Evolutionary conservation across 495 filamentous ascomycete species (phyloP).

Genomic region (Platismatia glauca): DNA sequence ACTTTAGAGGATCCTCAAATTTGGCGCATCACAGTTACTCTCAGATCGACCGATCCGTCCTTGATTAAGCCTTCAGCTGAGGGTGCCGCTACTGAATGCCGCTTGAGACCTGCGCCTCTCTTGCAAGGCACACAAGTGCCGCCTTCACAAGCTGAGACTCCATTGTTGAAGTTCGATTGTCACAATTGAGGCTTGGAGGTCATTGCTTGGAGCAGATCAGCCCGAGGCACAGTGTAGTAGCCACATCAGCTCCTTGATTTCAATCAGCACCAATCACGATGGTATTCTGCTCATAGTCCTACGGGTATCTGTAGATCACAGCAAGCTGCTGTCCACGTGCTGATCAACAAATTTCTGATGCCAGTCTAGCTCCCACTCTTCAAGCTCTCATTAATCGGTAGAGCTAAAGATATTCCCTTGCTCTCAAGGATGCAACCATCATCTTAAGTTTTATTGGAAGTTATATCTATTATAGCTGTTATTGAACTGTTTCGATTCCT

Average conservation of each 20-base stretch:
- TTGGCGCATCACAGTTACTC: neutral
- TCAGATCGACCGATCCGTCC: neutral
- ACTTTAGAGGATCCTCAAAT: neutral
- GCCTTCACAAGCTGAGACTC: neutral
- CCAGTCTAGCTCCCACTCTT: no score
- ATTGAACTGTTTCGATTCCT: neutral
- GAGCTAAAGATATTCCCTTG: no score
- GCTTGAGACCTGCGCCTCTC: neutral
- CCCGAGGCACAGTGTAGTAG: neutral
- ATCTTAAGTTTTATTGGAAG: no score
- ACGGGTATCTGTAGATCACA: neutral
- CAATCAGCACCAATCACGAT: neutral
- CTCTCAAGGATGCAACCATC: neutral
- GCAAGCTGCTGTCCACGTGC: neutral
- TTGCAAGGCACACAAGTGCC: neutral
- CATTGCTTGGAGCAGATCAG: neutral
- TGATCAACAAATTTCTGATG: neutral
- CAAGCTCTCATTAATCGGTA: no score
- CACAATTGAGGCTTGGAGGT: neutral
- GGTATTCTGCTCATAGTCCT: neutral
- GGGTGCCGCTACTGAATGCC: neutral
- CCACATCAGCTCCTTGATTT: neutral
- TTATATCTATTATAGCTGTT: neutral
- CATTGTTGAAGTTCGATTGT: neutral
- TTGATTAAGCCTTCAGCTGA: neutral